These are phyloP conservation scores for Fusarium kyushuense DNA, from an alignment of 2,329 filamentous ascomycete species.

Conservation along the genomic window DNA sequence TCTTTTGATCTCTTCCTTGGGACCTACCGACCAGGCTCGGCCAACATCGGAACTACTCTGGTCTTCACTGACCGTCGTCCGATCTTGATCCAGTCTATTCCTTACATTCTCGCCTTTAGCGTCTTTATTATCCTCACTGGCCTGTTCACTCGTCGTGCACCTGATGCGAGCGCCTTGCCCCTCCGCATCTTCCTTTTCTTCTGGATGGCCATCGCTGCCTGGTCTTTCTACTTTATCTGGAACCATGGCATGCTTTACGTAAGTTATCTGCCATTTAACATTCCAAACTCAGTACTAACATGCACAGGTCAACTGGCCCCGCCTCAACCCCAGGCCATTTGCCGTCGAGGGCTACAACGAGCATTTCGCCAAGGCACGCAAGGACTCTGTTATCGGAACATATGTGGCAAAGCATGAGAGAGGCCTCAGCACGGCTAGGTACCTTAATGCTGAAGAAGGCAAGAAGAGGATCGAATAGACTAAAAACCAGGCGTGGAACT, in stretches of 20 bases:
- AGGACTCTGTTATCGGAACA: constrained; percentile 83
- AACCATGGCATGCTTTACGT: constrained; percentile 94
- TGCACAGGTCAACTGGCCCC: constrained; percentile 93
- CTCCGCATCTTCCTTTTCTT: constrained; percentile 84
- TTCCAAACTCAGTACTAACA: constrained; percentile 23
- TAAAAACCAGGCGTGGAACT: constrained; percentile 10
- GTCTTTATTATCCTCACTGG: constrained; percentile 85
- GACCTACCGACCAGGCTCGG: constrained; percentile 80
- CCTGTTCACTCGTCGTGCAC: constrained; percentile 76
- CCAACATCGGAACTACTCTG: constrained; percentile 75
- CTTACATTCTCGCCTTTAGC: constrained; percentile 89
- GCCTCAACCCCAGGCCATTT: constrained; percentile 88
- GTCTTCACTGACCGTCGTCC: constrained; percentile 89
- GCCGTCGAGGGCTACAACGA: constrained; percentile 91
- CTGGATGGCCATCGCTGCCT: constrained; percentile 77
- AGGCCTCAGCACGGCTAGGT: constrained; percentile 83
- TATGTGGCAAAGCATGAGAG: constrained; percentile 79
- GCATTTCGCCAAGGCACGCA: constrained; percentile 82
- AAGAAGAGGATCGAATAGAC: constrained; percentile 95
- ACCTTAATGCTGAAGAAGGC: constrained; percentile 91
- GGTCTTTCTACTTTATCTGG: constrained; percentile 81
- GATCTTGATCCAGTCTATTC: constrained; percentile 89
- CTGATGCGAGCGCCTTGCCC: constrained; percentile 82
- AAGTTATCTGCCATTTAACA: constrained; percentile 59
- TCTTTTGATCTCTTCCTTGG: constrained; percentile 95